Evolutionary conservation across 306 rosid genomes (phyloP).

Genomic region (Carpinus viminea): DNA sequence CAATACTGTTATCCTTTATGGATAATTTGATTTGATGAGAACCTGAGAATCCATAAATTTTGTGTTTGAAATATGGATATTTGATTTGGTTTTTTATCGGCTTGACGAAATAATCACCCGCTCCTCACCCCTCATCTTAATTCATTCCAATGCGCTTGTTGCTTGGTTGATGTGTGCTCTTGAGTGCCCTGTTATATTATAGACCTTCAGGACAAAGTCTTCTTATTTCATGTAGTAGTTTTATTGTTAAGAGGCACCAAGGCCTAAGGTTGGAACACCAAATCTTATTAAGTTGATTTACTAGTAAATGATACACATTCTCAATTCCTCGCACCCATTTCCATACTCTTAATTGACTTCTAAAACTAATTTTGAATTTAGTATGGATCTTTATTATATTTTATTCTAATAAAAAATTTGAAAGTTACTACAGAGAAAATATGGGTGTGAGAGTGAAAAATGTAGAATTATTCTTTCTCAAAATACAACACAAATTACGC

Average conservation of each 20-base stretch:
- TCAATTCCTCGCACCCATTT: no score
- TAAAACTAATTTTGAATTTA: no score
- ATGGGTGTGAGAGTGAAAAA: no score
- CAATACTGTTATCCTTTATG: neutral
- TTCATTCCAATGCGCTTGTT: neutral
- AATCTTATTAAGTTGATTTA: neutral
- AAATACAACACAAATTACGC: no score
- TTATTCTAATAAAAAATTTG: no score
- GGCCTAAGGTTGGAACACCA: neutral
- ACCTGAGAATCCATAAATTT: neutral
- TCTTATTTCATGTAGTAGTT: neutral
- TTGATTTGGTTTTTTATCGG: neutral
- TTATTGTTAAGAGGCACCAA: neutral
- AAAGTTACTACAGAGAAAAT: no score
- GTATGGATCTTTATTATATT: no score
- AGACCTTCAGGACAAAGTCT: neutral
- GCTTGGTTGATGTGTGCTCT: neutral
- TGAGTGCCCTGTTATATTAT: neutral
- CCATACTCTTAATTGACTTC: no score
- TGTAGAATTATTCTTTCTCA: no score
- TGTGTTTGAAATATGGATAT: neutral
- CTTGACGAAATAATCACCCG: neutral
- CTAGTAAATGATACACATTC: no score
- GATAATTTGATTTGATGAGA: neutral
- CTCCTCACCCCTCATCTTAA: neutral